Evolutionary conservation across 2,329 filamentous ascomycete species (phyloP).

Genomic region (Tolypocladium guangdongense): DNA sequence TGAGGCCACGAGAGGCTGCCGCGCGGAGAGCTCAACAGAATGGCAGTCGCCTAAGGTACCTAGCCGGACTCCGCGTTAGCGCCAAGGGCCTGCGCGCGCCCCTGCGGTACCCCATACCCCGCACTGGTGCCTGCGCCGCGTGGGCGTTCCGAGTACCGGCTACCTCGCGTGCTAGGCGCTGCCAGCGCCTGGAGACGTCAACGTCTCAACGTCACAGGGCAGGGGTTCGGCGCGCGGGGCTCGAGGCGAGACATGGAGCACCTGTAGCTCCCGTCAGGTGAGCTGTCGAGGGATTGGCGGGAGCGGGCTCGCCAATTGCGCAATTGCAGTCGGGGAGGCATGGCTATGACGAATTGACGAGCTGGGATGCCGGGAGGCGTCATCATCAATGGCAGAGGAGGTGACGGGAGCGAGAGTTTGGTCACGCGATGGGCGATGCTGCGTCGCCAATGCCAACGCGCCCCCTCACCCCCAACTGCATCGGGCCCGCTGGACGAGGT

Average conservation of each 20-base stretch:
- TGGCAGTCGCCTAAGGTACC: no score
- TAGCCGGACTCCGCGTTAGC: not conserved
- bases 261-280: not conserved
- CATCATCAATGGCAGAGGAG: not conserved
- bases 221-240: not conserved
- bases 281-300: no score
- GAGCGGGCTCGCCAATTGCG: no score
- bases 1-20: not conserved
- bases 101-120: constrained; percentile 12
- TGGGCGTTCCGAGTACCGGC: constrained; percentile 5
- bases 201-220: not conserved
- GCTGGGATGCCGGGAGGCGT: not conserved
- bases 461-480: not conserved
- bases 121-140: constrained; percentile 6
- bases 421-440: not conserved
- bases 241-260: not conserved
- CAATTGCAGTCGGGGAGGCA: not conserved
- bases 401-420: no score
- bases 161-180: no score
- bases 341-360: not conserved
- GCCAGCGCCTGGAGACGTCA: not conserved
- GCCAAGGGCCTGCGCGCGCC: not conserved
- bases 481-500: no score
- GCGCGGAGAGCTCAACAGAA: not conserved
- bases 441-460: not conserved